These are phyloP conservation scores for Lichtheimia ornata DNA, from an alignment of 371 early-diverging fungal species.

Conservation along the genomic window DNA sequence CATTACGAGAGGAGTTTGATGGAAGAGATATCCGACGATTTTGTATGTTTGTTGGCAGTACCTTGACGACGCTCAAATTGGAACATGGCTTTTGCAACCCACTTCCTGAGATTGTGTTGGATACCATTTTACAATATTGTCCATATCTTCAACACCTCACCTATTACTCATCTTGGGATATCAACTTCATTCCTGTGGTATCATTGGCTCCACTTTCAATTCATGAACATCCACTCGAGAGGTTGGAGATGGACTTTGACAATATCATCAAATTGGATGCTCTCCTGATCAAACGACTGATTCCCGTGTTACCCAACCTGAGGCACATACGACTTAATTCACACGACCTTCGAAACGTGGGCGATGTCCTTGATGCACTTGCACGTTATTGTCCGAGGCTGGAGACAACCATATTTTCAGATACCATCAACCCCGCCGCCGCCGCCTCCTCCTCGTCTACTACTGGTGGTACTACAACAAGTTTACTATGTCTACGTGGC, in stretches of 20 bases:
- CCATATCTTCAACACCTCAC: background rate
- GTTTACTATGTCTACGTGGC: too few relatives aligned
- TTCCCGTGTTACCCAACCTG: background rate
- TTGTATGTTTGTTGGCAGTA: background rate
- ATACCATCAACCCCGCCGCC: too few relatives aligned
- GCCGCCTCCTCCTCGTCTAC: too few relatives aligned
- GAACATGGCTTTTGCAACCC: slow-evolving; percentile 2
- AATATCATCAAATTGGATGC: background rate
- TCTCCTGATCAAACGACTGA: background rate
- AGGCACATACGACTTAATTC: background rate
- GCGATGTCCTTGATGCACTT: background rate
- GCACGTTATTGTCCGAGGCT: background rate
- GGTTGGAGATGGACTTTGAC: background rate
- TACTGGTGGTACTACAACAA: too few relatives aligned
- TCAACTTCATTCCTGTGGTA: background rate
- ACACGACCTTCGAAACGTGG: background rate
- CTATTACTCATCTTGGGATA: background rate
- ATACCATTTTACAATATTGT: background rate
- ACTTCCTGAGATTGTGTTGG: background rate
- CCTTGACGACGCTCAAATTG: background rate
- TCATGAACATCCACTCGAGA: background rate
- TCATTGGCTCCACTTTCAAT: background rate
- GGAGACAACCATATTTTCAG: too few relatives aligned
- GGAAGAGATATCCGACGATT: background rate
- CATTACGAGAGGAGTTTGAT: background rate